Conservation (phyloP, 2,329 filamentous ascomycete genomes). For the Leptographium galeiforme region DNA sequence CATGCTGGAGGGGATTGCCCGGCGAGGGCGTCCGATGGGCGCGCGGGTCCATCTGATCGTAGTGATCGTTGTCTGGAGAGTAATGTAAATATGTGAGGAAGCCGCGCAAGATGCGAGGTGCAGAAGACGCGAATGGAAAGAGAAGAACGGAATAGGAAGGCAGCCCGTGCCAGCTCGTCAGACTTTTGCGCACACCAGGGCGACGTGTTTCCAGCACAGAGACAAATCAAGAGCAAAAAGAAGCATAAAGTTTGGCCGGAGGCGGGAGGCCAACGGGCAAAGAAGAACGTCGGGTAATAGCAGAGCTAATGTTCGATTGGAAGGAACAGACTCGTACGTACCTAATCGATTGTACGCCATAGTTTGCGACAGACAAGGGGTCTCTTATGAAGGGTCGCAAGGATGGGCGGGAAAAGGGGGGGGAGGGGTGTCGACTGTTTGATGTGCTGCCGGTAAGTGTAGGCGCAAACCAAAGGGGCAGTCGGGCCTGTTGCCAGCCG, state of each 20-base stretch:
- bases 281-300: neutral
- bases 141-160: neutral
- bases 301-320: neutral
- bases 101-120: neutral
- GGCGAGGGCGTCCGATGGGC: slow-evolving; percentile 62
- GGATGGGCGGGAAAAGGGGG: neutral
- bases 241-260: neutral
- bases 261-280: neutral
- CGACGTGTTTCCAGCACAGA: neutral
- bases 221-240: neutral
- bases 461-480: neutral
- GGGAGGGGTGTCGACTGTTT: neutral
- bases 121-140: no score
- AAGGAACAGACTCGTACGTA: slow-evolving; percentile 26
- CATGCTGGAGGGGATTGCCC: slow-evolving; percentile 55
- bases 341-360: slow-evolving; percentile 68
- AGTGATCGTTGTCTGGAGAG: slow-evolving; percentile 43
- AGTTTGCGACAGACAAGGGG: slow-evolving; percentile 13
- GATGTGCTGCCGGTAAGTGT: neutral
- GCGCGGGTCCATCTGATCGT: slow-evolving; percentile 43
- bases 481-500: neutral
- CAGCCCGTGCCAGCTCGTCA: no score
- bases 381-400: neutral
- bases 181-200: neutral
- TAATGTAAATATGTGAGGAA: neutral